phyloP scores from a whole-genome alignment of 2,329 filamentous ascomycete genomes.

The Aspergillus hortae region DNA sequence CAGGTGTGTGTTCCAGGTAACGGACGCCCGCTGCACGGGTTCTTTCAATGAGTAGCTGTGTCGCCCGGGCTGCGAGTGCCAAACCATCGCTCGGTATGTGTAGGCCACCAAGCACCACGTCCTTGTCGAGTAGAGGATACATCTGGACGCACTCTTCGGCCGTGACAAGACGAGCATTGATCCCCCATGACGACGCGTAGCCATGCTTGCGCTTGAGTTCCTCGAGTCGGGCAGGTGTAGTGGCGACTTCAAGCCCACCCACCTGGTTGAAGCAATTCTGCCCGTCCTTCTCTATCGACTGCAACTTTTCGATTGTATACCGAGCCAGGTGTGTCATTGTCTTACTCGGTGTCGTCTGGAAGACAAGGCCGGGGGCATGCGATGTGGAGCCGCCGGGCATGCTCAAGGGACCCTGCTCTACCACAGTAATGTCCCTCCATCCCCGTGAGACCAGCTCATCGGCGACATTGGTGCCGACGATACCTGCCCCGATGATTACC shows the following conservation, averaged over 20 bases:
- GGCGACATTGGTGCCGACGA: slow-evolving; percentile 62
- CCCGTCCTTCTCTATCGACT: slow-evolving; percentile 49
- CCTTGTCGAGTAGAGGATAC: slow-evolving; percentile 55
- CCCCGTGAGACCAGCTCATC: slow-evolving; percentile 61
- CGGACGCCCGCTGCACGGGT: slow-evolving; percentile 57
- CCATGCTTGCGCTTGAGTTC: slow-evolving; percentile 63
- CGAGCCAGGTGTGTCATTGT: slow-evolving; percentile 55
- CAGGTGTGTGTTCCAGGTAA: slow-evolving; percentile 55
- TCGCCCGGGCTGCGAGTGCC: slow-evolving; percentile 59
- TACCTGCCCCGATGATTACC: slow-evolving; percentile 61
- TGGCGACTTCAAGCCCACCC: slow-evolving; percentile 61
- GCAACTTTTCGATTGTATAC: slow-evolving; percentile 61
- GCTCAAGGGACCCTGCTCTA: slow-evolving; percentile 60
- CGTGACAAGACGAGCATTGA: slow-evolving; percentile 52
- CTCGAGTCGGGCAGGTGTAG: slow-evolving; percentile 55
- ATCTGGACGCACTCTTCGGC: slow-evolving; percentile 50
- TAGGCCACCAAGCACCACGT: slow-evolving; percentile 56
- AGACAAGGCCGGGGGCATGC: slow-evolving; percentile 62
- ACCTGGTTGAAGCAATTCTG: slow-evolving; percentile 58
- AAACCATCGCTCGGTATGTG: slow-evolving; percentile 61
- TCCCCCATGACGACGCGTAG: slow-evolving; percentile 59
- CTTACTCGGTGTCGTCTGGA: slow-evolving; percentile 53
- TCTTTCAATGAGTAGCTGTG: slow-evolving; percentile 58
- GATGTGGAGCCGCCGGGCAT: slow-evolving; percentile 65
- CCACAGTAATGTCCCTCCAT: slow-evolving; percentile 62